Evolutionary conservation across 805 yeast species (phyloP), one percentile per base, ranked within the genome.

Genomic region (Ogataea nitratoaversa): DNA sequence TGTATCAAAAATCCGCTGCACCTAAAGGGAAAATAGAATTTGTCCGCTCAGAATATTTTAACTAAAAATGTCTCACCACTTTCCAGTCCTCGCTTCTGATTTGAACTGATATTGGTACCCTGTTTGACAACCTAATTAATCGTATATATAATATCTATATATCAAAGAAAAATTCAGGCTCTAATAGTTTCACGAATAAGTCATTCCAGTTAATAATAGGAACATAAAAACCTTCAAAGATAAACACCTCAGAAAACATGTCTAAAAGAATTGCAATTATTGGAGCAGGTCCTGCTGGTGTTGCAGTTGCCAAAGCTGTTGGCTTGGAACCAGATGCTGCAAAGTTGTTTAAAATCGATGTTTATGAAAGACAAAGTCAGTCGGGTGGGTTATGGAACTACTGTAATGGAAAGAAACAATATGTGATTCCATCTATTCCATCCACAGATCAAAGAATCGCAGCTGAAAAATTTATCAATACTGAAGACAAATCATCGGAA

Each of bases 311-410:
- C 9, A 59, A 62, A 34, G 62, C 66, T 4, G 33, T 62, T 14
- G 58, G 59, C 8, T 38, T 58, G 25, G 67, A 62, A 42, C 65
- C 66, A 16, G 37, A 50, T n/a, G 55, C 57, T 1, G 35, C 39
- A 14, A 23, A 44, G 5, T 34, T 38, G 3, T 49, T 60, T 11
- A 34, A 42, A 3, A 47, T 60, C 17, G 65, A 60, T 32, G 57
- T 62, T 9, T 62, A 41, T 42, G 67, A 62, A 38, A 53, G 65
- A 46, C 46, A 56, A 32, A 41, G 53, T 4, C 44, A 47, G 18
- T 55, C 60, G 16, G 66, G 67, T 46, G 67, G 67, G 5, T 46
- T 62, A 30, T 62, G 67, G 67, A 39, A 50, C 38, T 63, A 61
- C 39, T 53, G 61, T 3, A 59, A 56, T 13, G 52, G 46, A 32